A percentile compares a stretch with the other conserved stretches of the same genome.
Evolutionary conservation across 495 filamentous ascomycete genomes (phyloP).

Genomic region (Aspergillus haitiensis): DNA sequence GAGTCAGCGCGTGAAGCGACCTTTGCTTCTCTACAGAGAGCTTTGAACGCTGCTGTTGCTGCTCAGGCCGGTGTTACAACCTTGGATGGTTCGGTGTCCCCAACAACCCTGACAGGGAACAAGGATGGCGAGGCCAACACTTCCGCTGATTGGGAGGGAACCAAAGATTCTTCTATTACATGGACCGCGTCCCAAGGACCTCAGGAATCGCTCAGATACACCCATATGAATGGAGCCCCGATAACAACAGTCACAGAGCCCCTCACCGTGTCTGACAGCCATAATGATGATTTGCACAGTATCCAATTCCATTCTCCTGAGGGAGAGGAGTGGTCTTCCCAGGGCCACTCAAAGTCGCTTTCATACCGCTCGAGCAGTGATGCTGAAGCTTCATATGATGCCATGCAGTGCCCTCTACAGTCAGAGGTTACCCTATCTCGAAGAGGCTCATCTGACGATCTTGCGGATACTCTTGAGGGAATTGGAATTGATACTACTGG

Average conservation of each 20-base stretch:
- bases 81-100: conserved; percentile 32
- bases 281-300: conserved; percentile 13
- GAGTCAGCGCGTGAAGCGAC: conserved; percentile 47
- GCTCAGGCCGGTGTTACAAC: conserved; percentile 27
- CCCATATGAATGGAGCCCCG: conserved; percentile 18
- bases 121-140: background rate
- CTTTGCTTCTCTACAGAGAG: conserved; percentile 47
- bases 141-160: background rate
- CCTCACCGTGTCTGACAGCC: conserved; percentile 24
- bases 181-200: conserved; percentile 39
- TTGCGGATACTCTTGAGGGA: conserved; percentile 39
- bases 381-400: conserved; percentile 31
- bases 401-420: conserved; percentile 41
- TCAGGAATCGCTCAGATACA: conserved; percentile 33
- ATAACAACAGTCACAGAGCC: conserved; percentile 24
- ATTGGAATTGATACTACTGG: conserved; percentile 42
- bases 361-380: conserved; percentile 30
- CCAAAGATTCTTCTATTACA: conserved; percentile 18
- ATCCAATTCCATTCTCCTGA: conserved; percentile 20
- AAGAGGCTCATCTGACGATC: conserved; percentile 45
- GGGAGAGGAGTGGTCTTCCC: conserved; percentile 34
- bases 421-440: conserved; percentile 37
- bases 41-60: conserved; percentile 46
- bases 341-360: conserved; percentile 27
- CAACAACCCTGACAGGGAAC: conserved; percentile 32